Evolutionary conservation across 805 yeast genomes (phyloP), one percentile per base, ranked within the genome.

Genomic region (Kregervanrija pseudodelftensis): DNA sequence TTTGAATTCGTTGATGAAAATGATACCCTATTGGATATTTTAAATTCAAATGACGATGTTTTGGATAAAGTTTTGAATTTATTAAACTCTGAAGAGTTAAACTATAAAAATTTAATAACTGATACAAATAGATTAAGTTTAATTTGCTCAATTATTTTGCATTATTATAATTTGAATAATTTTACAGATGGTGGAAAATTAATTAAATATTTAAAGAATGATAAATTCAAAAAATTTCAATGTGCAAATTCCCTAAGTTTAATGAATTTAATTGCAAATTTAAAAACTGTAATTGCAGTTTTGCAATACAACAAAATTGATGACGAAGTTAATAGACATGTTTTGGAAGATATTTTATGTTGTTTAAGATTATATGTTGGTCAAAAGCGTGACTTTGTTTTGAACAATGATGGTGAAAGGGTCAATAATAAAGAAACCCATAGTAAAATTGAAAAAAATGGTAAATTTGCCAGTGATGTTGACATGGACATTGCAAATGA

Each of bases 91-190:
- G 48, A 42, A 22, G 11, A 22, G 7, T 22, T 22, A 7, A 22
- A 22, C 28, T 5, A 22, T 22, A 17, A 43, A 7, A 45, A 43
- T 30, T 47, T 60, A 13, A 48, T 62, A 7, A 46, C 58, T 12
- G 58, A 60, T 37, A 66, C 61, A 36, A 60, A 59, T 36, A 52
- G 65, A 44, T 41, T 64, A 9, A 52, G 60, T 4, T 47, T 64
- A 37, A 53, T 63, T 1, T 61, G 66, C 44, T 52, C 60, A 1
- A 43, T 61, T 38, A 59, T 63, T 15, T 31, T 60, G 16, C 57
- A 61, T 43, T 61, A 60, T 40, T 55, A 57, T 42, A 48, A 57
- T 2, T 40, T 40, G 16, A 52, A 51, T 30, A 54, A 61, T 30
- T 13, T 34, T 8, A 35, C 39, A 2, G 51, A 57, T 16, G 61